These are phyloP conservation scores for Pseudogymnoascus sp. DNA, from an alignment of 2,329 filamentous ascomycete species.

Conservation along the genomic window DNA sequence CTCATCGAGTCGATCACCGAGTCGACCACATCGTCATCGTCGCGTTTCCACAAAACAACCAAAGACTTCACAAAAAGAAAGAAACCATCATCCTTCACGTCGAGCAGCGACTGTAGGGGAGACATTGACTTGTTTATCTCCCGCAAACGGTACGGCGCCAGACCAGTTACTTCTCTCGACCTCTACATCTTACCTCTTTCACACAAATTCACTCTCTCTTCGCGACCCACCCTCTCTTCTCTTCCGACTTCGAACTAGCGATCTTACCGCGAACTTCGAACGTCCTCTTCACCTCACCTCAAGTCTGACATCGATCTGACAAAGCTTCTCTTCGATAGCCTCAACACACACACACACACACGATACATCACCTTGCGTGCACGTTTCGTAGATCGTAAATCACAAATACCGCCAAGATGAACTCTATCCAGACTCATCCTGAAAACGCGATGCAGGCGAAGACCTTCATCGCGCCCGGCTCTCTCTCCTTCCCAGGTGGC, in stretches of 20 bases:
- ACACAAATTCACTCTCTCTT: not conserved
- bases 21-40: conserved; percentile 15
- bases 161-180: conserved; percentile 17
- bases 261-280: conserved; percentile 11
- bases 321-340: conserved; percentile 14
- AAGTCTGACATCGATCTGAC: conserved; percentile 14
- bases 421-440: conserved; percentile 85
- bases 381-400: conserved; percentile 3
- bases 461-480: conserved; percentile 88
- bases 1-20: not conserved
- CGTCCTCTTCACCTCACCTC: conserved; percentile 14
- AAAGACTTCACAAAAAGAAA: not conserved
- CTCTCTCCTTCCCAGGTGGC: conserved; percentile 83
- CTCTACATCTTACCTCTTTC: conserved; percentile 10
- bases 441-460: conserved; percentile 87
- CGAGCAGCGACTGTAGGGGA: conserved; percentile 60
- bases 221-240: conserved; percentile 4
- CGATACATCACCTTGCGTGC: not conserved
- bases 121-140: conserved; percentile 99
- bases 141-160: conserved; percentile 53
- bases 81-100: conserved; percentile 15
- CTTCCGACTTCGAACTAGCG: not conserved
- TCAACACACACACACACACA: not conserved
- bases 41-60: conserved; percentile 20
- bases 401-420: conserved; percentile 48